Evolutionary conservation across 331 rosid species (phyloP).

Genomic region (Prunus yedoensis): DNA sequence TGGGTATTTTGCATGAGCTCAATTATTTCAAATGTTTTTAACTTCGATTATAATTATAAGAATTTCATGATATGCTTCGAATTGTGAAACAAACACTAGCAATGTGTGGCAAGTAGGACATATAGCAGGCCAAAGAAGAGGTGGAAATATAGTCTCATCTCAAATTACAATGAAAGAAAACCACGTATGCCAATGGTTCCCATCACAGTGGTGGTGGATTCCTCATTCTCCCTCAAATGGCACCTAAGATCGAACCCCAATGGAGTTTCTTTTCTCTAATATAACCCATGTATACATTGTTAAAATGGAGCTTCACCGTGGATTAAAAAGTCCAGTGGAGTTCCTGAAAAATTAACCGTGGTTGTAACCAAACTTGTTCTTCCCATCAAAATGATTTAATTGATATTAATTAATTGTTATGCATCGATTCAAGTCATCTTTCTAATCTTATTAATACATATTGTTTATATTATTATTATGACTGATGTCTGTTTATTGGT

Average conservation of each 20-base stretch:
- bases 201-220: no score
- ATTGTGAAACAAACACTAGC: background rate
- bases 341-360: no score
- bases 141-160: background rate
- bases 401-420: no score
- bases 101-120: background rate
- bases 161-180: background rate
- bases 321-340: no score
- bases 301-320: no score
- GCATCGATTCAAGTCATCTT: background rate
- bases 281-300: no score
- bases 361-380: no score
- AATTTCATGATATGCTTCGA: background rate
- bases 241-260: rapidly evolving
- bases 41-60: background rate
- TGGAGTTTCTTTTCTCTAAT: no score
- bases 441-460: background rate
- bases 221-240: no score
- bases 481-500: background rate
- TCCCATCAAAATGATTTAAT: no score
- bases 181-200: no score
- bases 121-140: background rate
- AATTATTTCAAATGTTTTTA: background rate
- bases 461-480: background rate
- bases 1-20: background rate